phyloP scores from a whole-genome alignment of 225 moss, liverwort and hornwort species.

The Asterella californica region DNA sequence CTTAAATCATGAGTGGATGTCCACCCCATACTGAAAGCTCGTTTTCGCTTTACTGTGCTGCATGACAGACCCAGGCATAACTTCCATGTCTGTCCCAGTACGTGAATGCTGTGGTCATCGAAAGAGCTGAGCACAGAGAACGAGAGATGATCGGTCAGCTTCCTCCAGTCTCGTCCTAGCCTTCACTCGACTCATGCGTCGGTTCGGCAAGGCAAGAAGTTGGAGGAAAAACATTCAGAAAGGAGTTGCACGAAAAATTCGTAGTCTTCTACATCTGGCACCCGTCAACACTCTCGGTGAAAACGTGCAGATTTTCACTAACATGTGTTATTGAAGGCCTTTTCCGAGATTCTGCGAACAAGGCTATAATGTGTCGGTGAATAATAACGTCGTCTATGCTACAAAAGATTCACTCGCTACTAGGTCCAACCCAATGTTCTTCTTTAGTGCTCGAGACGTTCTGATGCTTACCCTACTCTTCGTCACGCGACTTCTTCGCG shows the following conservation, averaged over 20 bases:
- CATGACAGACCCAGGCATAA: neutral
- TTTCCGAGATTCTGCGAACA: too few relatives aligned
- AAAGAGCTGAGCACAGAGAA: neutral
- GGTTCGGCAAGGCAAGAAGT: neutral
- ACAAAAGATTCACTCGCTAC: too few relatives aligned
- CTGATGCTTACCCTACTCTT: too few relatives aligned
- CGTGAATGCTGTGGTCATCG: neutral
- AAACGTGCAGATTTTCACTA: neutral
- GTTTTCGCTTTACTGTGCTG: neutral
- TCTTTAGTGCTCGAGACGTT: too few relatives aligned
- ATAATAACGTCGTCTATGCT: too few relatives aligned
- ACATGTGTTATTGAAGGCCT: neutral
- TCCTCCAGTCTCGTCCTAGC: too few relatives aligned
- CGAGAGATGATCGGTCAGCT: neutral
- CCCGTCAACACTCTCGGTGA: neutral
- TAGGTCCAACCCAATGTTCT: too few relatives aligned
- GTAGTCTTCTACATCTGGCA: neutral
- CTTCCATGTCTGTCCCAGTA: neutral
- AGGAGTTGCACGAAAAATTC: neutral
- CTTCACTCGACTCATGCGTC: neutral
- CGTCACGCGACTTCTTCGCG: too few relatives aligned
- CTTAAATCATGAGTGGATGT: neutral
- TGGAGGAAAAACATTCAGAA: neutral
- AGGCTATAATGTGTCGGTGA: too few relatives aligned
- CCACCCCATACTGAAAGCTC: neutral